These are phyloP conservation scores for Globisporangium camurandrum DNA, from an alignment of 352 stramenopile species.

Conservation along the genomic window DNA sequence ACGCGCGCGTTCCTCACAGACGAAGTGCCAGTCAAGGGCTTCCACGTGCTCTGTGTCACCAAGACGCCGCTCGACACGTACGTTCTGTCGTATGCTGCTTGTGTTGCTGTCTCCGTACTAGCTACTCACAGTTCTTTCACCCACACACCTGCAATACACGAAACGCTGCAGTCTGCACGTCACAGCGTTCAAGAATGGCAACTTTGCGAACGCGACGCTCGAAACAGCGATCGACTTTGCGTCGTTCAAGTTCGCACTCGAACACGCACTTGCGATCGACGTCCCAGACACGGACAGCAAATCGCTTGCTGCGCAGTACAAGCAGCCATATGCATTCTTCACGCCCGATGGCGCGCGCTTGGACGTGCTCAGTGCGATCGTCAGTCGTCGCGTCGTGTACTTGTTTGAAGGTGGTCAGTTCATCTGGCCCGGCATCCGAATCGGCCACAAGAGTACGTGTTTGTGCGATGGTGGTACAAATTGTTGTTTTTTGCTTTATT, in stretches of 20 bases:
- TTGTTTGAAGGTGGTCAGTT: conserved; percentile 73
- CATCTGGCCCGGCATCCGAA: conserved; percentile 58
- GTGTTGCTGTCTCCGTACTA: neutral
- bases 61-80: conserved; percentile 34
- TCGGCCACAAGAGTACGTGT: conserved; percentile 55
- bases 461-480: neutral
- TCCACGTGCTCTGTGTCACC: conserved; percentile 61
- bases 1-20: conserved; percentile 47
- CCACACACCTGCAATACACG: neutral
- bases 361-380: conserved; percentile 31
- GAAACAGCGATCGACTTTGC: conserved; percentile 30
- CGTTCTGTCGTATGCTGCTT: conserved; percentile 6
- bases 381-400: conserved; percentile 48
- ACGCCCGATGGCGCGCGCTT: conserved; percentile 40
- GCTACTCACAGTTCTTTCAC: neutral
- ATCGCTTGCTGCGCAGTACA: conserved; percentile 38
- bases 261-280: conserved; percentile 33
- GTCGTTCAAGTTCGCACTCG: conserved; percentile 25
- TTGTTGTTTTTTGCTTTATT: neutral
- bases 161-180: conserved; percentile 26
- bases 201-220: conserved; percentile 13
- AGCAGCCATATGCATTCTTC: conserved; percentile 65
- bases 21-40: conserved; percentile 50
- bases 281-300: conserved; percentile 16
- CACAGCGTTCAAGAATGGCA: conserved; percentile 57